phyloP scores from a whole-genome alignment of 2,329 filamentous ascomycete species.

The Penicillium sp. region DNA sequence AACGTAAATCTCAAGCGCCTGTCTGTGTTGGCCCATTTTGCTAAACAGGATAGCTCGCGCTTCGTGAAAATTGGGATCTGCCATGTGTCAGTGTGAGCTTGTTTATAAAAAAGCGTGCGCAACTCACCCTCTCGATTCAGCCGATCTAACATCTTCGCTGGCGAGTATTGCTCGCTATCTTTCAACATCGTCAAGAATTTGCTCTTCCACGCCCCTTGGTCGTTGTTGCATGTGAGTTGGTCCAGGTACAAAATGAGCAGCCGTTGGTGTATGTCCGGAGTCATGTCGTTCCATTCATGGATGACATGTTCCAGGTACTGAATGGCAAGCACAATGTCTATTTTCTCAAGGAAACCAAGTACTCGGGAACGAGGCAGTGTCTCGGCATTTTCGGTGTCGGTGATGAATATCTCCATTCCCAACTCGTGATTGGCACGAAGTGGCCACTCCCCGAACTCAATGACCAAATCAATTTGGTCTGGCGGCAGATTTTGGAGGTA shows the following conservation, averaged over 20 bases:
- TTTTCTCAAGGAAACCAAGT: conserved; percentile 65
- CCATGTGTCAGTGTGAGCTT: conserved; percentile 4
- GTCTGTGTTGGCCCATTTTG: conserved; percentile 92
- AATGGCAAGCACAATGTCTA: conserved; percentile 69
- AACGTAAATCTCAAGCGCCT: conserved; percentile 95
- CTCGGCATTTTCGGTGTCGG: conserved; percentile 93
- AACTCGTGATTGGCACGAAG: conserved; percentile 66
- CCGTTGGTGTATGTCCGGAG: conserved; percentile 80
- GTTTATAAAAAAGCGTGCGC: not conserved
- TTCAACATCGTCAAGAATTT: conserved; percentile 72
- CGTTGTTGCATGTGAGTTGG: conserved; percentile 45
- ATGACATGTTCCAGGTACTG: conserved; percentile 89
- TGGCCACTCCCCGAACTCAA: conserved; percentile 90
- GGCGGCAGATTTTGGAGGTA: conserved; percentile 89
- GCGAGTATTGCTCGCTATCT: conserved; percentile 74
- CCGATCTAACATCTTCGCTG: conserved; percentile 69
- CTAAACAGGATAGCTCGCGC: conserved; percentile 84
- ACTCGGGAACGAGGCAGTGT: conserved; percentile 75
- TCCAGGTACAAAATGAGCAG: conserved; percentile 70
- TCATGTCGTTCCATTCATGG: conserved; percentile 76
- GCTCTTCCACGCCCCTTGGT: conserved; percentile 52
- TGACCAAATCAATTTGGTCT: conserved; percentile 81
- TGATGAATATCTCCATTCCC: conserved; percentile 89
- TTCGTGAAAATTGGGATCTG: conserved; percentile 83
- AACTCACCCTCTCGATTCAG: conserved; percentile 72